Conservation (phyloP, 139 green algal genomes). For the Chlorella sp. region DNA sequence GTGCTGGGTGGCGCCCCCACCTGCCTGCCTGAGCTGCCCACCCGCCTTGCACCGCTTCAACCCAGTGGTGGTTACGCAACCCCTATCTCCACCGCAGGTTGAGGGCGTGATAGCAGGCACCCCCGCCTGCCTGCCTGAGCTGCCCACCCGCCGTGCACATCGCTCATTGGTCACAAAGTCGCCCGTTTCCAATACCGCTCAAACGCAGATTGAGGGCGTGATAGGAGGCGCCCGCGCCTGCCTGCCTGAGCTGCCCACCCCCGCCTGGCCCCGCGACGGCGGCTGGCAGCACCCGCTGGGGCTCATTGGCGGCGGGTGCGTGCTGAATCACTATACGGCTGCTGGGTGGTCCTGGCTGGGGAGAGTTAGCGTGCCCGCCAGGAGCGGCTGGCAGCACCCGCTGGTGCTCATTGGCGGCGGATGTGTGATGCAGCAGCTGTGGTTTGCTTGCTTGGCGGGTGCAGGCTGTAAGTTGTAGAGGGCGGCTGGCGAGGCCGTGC, state of each 20-base stretch:
- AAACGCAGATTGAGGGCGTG: constrained; percentile 44
- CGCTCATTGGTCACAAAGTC: too few relatives aligned
- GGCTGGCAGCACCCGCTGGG: constrained; percentile 12
- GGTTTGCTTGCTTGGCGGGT: too few relatives aligned
- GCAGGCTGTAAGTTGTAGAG: too few relatives aligned
- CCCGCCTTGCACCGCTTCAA: neutral
- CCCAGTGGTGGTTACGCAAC: too few relatives aligned
- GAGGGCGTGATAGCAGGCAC: constrained; percentile 49
- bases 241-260: constrained; percentile 45
- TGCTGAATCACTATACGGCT: too few relatives aligned
- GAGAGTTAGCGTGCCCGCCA: too few relatives aligned
- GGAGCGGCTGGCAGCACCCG: neutral
- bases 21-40: constrained; percentile 45
- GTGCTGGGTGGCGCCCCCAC: constrained; percentile 44
- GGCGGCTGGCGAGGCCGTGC: too few relatives aligned
- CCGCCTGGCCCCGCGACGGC: neutral
- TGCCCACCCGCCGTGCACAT: too few relatives aligned
- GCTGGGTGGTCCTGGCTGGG: too few relatives aligned
- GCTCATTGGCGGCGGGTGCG: neutral
- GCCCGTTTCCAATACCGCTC: too few relatives aligned
- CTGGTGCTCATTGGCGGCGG: constrained; percentile 3
- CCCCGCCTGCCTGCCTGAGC: constrained; percentile 48
- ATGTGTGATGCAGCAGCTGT: too few relatives aligned
- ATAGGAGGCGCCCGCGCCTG: constrained; percentile 45
- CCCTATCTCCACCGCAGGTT: constrained; percentile 32